Conservation (phyloP, 805 yeast genomes). For the Zygosaccharomyces bailii region DNA sequence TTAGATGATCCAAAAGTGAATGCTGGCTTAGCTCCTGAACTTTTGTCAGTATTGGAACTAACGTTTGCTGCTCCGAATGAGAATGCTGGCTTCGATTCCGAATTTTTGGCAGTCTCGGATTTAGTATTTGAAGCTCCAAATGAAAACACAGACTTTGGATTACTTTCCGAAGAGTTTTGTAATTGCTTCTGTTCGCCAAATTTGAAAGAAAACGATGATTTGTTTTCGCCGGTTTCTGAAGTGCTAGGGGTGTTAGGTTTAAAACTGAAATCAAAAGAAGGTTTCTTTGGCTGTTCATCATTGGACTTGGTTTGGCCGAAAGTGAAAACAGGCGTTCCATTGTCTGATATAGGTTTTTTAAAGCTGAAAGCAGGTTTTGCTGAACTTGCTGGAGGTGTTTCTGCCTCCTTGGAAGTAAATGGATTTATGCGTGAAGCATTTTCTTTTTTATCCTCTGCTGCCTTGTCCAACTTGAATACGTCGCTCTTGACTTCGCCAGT, state of each 20-base stretch:
- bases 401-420: not conserved
- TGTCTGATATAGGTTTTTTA: conserved; percentile 3
- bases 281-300: conserved; percentile 9
- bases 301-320: conserved; percentile 23
- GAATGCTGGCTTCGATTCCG: conserved; percentile 23
- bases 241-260: conserved; percentile 4
- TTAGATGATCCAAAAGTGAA: conserved; percentile 20
- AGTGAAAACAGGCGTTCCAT: conserved; percentile 26
- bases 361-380: conserved; percentile 6
- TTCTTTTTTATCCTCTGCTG: conserved; percentile 8
- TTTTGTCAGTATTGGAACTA: conserved; percentile 10
- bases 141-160: conserved; percentile 25
- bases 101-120: conserved; percentile 10
- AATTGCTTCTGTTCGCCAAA: conserved; percentile 9
- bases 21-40: conserved; percentile 19
- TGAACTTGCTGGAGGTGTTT: not conserved
- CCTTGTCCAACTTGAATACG: conserved; percentile 35
- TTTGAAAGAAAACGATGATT: conserved; percentile 16
- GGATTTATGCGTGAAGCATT: not conserved
- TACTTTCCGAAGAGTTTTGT: conserved; percentile 7
- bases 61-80: conserved; percentile 21
- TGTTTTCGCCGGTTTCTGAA: conserved; percentile 3
- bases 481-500: conserved; percentile 35
- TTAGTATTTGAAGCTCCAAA: conserved; percentile 17
- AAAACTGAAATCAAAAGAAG: conserved; percentile 12